Evolutionary conservation across 305 asterid species (phyloP), one percentile per base, ranked within the genome.

Genomic region (Withania somnifera): DNA sequence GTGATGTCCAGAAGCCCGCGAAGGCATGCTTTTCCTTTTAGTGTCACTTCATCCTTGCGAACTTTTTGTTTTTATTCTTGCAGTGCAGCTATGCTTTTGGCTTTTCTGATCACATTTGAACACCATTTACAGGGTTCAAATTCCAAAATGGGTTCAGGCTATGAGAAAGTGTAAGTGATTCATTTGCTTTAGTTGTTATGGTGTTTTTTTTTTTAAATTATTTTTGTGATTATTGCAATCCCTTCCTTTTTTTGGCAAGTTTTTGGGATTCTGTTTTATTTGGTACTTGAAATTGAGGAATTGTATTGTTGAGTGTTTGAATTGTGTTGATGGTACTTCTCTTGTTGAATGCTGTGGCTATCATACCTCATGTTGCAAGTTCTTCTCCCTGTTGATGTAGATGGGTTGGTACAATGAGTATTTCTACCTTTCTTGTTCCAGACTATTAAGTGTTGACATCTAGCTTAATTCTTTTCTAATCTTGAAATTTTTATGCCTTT

Each of bases 51-150:
- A 50, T 52, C 40, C 63, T 28, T 51, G 63, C 45, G 2, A 50
- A n/a, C 17, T 28, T 53, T 60, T 54, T 57, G 42, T 53, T 51
- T 58, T 56, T 17, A n/a, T 34, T 52, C 56, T 36, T 75, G 40
- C 68, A 7, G 28, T 76, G 50, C 32, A 42, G 57, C 54, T 30
- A 77, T 66, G 78, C 9, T 64, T 76, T 57, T 85, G 85, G 50
- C 71, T 24, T 85, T 64, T 84, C 86, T 91, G 84, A 90, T 85
- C 64, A 60, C 64, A 58, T 60, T 77, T 84, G 38, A 36, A 71
- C 69, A 20, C 77, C 79, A 84, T 90, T 88, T 90, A 89, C 97
- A 97, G 99, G 90, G 77, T 57, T 82, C 93, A 83, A 90, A 90
- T 84, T 83, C 88, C 14, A 87, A 93, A 26, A 92, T 90, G 91